Conservation (phyloP, 1,139 yeast species). For the Sugiyamaella grinbergsii region DNA sequence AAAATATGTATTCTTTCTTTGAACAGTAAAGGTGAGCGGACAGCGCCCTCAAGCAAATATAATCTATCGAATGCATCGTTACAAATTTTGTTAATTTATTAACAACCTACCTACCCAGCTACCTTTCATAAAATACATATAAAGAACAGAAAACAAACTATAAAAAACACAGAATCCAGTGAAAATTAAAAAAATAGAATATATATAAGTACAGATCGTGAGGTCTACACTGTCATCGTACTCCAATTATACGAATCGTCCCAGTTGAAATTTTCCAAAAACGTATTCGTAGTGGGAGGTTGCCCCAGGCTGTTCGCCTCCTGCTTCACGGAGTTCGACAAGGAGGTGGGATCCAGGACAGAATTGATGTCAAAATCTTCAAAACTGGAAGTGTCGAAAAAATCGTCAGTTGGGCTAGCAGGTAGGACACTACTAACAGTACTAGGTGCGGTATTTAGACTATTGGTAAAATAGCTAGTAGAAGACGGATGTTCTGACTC, state of each 20-base stretch:
- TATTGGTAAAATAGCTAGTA: not conserved
- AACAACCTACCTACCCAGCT: too few species aligned
- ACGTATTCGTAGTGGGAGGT: slow-evolving; percentile 13
- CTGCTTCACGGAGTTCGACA: not conserved
- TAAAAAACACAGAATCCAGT: not conserved
- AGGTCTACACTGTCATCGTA: slow-evolving; percentile 4
- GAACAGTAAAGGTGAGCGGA: not conserved
- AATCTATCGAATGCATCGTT: too few species aligned
- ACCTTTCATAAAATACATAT: slow-evolving; percentile 11
- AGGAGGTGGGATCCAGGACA: slow-evolving; percentile 12
- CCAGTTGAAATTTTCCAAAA: slow-evolving; percentile 23
- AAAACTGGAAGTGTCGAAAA: slow-evolving; percentile 18
- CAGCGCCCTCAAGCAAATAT: too few species aligned
- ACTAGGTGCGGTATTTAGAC: not conserved
- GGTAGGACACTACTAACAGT: not conserved
- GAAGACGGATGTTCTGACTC: not conserved
- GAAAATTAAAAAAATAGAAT: slow-evolving; percentile 5
- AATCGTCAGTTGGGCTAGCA: slow-evolving; percentile 10
- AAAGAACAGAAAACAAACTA: slow-evolving; percentile 6
- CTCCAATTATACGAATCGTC: slow-evolving; percentile 23
- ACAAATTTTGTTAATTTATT: too few species aligned
- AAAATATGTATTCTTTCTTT: not conserved
- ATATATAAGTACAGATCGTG: not conserved
- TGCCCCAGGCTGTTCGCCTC: not conserved
- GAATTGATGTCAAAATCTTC: slow-evolving; percentile 15